phyloP scores from a whole-genome alignment of 305 asterid species.

The Fraxinus greggii region DNA sequence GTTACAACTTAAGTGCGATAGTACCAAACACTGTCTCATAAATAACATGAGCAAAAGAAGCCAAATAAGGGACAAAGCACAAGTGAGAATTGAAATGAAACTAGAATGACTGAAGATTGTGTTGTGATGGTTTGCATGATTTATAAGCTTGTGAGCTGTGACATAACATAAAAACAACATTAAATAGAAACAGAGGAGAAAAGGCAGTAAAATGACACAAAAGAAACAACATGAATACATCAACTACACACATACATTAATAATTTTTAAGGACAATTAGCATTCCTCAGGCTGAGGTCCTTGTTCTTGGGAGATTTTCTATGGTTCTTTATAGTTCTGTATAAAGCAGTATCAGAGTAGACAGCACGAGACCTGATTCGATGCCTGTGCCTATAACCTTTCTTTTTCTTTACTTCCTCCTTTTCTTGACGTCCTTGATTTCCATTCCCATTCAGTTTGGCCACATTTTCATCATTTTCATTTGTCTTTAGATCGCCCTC shows the following conservation, averaged over 20 bases:
- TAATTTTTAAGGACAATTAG: background rate
- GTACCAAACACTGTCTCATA: background rate
- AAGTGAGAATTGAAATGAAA: background rate
- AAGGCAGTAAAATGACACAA: background rate
- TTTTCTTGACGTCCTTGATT: constrained; percentile 4
- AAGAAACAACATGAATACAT: background rate
- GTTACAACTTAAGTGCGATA: background rate
- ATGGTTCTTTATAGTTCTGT: constrained; percentile 27
- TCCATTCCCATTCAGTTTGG: constrained; percentile 4
- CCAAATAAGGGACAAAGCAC: background rate
- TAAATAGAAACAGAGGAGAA: background rate
- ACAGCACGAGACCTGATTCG: constrained; percentile 44
- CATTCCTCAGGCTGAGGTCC: background rate
- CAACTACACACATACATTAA: background rate
- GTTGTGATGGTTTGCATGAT: background rate
- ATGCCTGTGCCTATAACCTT: constrained; percentile 42
- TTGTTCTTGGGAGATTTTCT: constrained; percentile 23
- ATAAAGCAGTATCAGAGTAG: constrained; percentile 45
- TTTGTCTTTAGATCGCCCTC: constrained; percentile 3
- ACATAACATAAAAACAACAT: background rate
- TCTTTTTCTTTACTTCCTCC: constrained; percentile 26
- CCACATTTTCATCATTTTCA: constrained; percentile 25
- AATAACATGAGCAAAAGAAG: background rate
- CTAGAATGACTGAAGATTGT: background rate
- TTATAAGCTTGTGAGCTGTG: background rate